Evolutionary conservation across 306 rosid genomes (phyloP).

Genomic region (Oxytropis ochrocephala): DNA sequence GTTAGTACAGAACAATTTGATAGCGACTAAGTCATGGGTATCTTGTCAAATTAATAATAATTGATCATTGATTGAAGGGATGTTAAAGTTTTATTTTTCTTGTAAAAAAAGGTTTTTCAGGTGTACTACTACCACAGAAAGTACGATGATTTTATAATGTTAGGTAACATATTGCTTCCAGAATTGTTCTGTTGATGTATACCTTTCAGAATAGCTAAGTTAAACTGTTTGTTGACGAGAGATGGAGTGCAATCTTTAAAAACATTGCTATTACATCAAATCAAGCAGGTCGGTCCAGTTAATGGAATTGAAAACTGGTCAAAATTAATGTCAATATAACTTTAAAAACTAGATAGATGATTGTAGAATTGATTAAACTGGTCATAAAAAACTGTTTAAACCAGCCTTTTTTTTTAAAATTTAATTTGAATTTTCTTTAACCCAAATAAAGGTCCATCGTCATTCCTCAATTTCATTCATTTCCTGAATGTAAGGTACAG

Average conservation of each 20-base stretch:
- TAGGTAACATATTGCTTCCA: constrained; percentile 14
- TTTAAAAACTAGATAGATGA: too few species aligned
- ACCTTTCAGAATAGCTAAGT: constrained; percentile 30
- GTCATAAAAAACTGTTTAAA: too few species aligned
- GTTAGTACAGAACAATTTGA: constrained; percentile 16
- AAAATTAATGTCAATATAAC: too few species aligned
- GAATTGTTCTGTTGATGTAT: constrained; percentile 31
- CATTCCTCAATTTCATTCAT: too few species aligned
- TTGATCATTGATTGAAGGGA: neutral
- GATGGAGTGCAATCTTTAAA: constrained; percentile 24
- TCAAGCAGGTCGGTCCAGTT: neutral
- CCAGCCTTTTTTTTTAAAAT: too few species aligned
- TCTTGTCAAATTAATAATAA: neutral
- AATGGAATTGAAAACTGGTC: neutral
- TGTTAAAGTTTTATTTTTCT: neutral
- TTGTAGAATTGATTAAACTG: too few species aligned
- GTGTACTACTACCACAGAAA: neutral
- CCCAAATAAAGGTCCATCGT: too few species aligned
- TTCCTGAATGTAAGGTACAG: too few species aligned
- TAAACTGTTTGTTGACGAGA: constrained; percentile 30
- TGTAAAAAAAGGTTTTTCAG: neutral
- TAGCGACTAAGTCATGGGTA: neutral
- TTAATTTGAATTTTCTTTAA: too few species aligned
- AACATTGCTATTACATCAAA: neutral
- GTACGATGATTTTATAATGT: constrained; percentile 1